Evolutionary conservation across 345 rosid genomes (phyloP).

Genomic region (Gossypium stocksii): DNA sequence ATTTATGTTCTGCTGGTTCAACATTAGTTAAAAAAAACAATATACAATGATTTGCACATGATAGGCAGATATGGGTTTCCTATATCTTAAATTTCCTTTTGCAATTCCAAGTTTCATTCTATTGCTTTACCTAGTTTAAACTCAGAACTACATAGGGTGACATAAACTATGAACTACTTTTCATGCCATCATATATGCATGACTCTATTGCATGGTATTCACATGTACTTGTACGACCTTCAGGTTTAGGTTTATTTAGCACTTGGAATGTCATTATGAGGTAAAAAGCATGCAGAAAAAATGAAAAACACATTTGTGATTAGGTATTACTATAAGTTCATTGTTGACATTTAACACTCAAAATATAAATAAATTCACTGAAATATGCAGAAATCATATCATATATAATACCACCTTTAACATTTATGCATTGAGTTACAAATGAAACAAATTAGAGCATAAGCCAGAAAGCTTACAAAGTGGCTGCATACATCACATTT

Average conservation of each 20-base stretch:
- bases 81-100: neutral
- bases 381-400: neutral
- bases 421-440: neutral
- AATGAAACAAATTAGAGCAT: neutral
- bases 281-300: neutral
- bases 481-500: slow-evolving; percentile 92
- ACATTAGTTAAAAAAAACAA: slow-evolving; percentile 5
- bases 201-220: neutral
- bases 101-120: neutral
- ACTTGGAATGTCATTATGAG: neutral
- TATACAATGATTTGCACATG: slow-evolving; percentile 2
- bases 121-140: slow-evolving; percentile 4
- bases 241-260: neutral
- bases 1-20: slow-evolving; percentile 8
- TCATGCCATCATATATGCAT: neutral
- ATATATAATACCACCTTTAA: neutral
- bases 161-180: neutral
- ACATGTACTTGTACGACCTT: neutral
- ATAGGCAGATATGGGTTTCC: neutral
- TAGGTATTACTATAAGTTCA: neutral
- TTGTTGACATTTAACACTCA: neutral
- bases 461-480: slow-evolving; percentile 54
- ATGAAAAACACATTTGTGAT: neutral
- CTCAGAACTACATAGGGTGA: neutral
- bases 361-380: neutral